Conservation (phyloP, 2,329 filamentous ascomycete species). For the Aspergillus puulaauensis region DNA sequence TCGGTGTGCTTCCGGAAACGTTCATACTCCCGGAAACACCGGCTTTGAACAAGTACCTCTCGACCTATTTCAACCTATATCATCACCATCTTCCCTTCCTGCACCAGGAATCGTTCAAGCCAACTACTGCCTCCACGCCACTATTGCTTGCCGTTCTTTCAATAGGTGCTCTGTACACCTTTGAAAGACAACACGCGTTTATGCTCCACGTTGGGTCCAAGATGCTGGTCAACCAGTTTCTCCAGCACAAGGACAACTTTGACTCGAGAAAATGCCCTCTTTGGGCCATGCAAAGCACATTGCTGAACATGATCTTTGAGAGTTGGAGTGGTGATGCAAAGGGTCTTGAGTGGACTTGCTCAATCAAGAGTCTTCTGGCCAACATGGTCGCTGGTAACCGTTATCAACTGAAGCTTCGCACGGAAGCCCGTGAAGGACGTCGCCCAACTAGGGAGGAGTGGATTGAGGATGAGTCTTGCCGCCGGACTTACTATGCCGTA, state of each 20-base stretch:
- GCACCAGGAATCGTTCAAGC: slow-evolving; percentile 86
- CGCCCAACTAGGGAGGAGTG: slow-evolving; percentile 82
- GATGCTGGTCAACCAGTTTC: slow-evolving; percentile 91
- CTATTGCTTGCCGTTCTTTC: slow-evolving; percentile 87
- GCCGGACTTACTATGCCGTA: slow-evolving; percentile 95
- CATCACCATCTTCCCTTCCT: slow-evolving; percentile 96
- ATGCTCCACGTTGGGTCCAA: slow-evolving; percentile 97
- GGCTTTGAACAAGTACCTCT: slow-evolving; percentile 85
- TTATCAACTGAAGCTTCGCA: slow-evolving; percentile 91
- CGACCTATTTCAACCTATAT: slow-evolving; percentile 95
- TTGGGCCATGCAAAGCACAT: slow-evolving; percentile 96
- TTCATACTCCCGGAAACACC: slow-evolving; percentile 82
- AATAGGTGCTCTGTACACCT: slow-evolving; percentile 93
- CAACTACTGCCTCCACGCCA: slow-evolving; percentile 75
- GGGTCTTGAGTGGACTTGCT: slow-evolving; percentile 97
- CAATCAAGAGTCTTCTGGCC: slow-evolving; percentile 94
- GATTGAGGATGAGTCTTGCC: slow-evolving; percentile 95
- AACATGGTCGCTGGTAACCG: slow-evolving; percentile 99
- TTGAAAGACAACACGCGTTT: slow-evolving; percentile 95
- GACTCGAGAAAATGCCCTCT: slow-evolving; percentile 95
- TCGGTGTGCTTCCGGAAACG: slow-evolving; percentile 79
- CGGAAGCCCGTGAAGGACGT: slow-evolving; percentile 76
- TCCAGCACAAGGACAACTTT: slow-evolving; percentile 98
- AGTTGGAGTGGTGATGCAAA: slow-evolving; percentile 99
- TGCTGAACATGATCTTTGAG: slow-evolving; percentile 98